A percentile compares a stretch with the other conserved stretches of the same genome.
These are phyloP conservation scores for Fusarium transvaalense DNA, from an alignment of 2,329 filamentous ascomycete genomes.

Conservation along the genomic window DNA sequence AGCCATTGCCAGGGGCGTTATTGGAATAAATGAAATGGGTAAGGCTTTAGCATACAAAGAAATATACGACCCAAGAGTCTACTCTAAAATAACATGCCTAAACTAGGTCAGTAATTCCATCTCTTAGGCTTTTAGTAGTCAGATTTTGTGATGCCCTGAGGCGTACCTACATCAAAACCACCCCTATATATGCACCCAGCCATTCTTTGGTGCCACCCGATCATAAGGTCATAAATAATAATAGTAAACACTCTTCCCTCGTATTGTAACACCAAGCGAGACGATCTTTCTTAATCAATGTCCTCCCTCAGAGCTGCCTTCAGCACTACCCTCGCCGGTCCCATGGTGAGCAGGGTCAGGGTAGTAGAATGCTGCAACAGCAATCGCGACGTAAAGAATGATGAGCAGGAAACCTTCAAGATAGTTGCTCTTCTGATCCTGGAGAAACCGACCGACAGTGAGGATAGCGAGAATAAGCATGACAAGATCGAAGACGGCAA, in stretches of 20 bases:
- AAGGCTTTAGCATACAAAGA: neutral
- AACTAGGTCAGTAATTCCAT: neutral
- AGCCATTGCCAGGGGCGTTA: constrained; percentile 7
- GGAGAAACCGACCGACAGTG: constrained; percentile 86
- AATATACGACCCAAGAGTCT: neutral
- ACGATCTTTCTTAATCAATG: constrained; percentile 14
- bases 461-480: constrained; percentile 86
- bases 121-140: neutral
- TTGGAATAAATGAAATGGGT: constrained; percentile 1
- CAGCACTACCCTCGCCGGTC: neutral
- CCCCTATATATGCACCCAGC: constrained; percentile 6
- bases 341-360: constrained; percentile 56
- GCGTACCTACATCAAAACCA: neutral
- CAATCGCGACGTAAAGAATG: constrained; percentile 72
- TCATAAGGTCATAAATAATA: constrained; percentile 30
- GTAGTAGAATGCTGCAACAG: constrained; percentile 69
- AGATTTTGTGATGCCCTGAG: neutral
- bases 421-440: constrained; percentile 91
- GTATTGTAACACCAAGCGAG: neutral
- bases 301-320: constrained; percentile 24
- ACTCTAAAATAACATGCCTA: neutral
- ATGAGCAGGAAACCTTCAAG: constrained; percentile 87
- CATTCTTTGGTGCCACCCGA: neutral
- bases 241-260: neutral
- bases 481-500: constrained; percentile 87